Conservation (phyloP, 768 basidiomycete genomes). For the Strobilomyces dryophilus region DNA sequence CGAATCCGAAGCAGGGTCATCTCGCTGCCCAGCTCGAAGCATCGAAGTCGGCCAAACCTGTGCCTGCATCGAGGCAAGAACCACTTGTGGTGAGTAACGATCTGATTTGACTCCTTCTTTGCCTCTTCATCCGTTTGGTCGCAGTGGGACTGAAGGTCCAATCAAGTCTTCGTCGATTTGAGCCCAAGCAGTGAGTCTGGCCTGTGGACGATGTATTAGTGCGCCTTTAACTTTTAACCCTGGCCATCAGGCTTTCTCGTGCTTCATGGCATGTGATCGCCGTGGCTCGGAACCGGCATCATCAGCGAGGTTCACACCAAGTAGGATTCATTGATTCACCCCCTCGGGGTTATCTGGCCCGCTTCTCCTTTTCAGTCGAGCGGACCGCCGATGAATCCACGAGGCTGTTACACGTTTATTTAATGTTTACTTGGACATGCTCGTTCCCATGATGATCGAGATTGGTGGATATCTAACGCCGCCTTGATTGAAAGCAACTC, state of each 20-base stretch:
- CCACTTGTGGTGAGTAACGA: conserved; percentile 41
- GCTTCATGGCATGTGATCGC: conserved; percentile 31
- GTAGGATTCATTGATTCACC: conserved; percentile 27
- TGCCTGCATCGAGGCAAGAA: conserved; percentile 38
- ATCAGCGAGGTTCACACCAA: conserved; percentile 19
- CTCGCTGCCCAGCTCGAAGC: conserved; percentile 42
- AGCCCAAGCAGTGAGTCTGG: conserved; percentile 20
- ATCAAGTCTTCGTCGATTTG: conserved; percentile 20
- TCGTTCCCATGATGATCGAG: conserved; percentile 28
- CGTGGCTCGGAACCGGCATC: conserved; percentile 31
- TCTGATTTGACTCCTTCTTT: conserved; percentile 13
- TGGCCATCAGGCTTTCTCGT: conserved; percentile 34
- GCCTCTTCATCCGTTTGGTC: conserved; percentile 26
- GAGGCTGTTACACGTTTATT: conserved; percentile 33
- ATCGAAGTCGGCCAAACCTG: conserved; percentile 33
- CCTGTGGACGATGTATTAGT: conserved; percentile 21
- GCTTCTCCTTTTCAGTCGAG: conserved; percentile 15
- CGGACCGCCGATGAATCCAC: conserved; percentile 23
- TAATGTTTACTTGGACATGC: conserved; percentile 23
- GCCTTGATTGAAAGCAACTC: conserved; percentile 3
- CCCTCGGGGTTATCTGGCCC: conserved; percentile 31
- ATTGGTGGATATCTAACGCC: conserved; percentile 15
- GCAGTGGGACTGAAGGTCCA: conserved; percentile 41
- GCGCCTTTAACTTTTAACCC: conserved; percentile 15
- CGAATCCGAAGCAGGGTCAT: conserved; percentile 44